Conservation (phyloP, 495 filamentous ascomycete species). For the Cercophora sp. region DNA sequence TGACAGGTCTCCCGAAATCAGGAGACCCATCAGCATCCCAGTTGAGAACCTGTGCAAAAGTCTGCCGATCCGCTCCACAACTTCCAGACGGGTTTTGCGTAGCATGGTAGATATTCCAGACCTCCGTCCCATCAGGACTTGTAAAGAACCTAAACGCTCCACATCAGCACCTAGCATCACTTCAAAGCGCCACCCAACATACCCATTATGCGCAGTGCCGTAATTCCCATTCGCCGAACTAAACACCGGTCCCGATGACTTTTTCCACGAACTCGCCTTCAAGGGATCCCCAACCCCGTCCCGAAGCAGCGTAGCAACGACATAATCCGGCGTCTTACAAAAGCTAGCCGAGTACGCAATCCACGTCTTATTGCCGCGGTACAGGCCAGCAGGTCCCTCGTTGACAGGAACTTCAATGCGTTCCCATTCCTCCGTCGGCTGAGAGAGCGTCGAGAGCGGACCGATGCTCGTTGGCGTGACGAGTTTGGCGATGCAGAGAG, state of each 20-base stretch:
- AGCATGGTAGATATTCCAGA: constrained; percentile 6
- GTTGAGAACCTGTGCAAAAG: neutral
- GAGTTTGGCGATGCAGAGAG: neutral
- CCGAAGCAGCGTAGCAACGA: neutral
- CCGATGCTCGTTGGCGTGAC: neutral
- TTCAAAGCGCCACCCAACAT: neutral
- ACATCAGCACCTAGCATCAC: neutral
- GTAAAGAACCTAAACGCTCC: neutral
- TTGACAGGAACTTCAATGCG: neutral
- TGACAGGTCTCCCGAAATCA: neutral
- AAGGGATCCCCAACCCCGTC: neutral
- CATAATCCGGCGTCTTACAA: constrained; percentile 5
- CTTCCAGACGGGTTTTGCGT: neutral
- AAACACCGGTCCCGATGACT: neutral
- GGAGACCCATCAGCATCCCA: neutral
- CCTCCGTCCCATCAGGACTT: neutral
- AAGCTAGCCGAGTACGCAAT: constrained; percentile 2
- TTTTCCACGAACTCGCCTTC: neutral
- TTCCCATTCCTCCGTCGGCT: neutral
- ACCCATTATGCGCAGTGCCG: neutral
- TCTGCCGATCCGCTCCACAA: neutral
- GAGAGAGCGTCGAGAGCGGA: neutral
- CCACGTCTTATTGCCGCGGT: constrained; percentile 1
- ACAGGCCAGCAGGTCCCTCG: neutral
- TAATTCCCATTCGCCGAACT: neutral